phyloP scores from a whole-genome alignment of 2,329 filamentous ascomycete genomes.

The Pseudogymnoascus sp. region DNA sequence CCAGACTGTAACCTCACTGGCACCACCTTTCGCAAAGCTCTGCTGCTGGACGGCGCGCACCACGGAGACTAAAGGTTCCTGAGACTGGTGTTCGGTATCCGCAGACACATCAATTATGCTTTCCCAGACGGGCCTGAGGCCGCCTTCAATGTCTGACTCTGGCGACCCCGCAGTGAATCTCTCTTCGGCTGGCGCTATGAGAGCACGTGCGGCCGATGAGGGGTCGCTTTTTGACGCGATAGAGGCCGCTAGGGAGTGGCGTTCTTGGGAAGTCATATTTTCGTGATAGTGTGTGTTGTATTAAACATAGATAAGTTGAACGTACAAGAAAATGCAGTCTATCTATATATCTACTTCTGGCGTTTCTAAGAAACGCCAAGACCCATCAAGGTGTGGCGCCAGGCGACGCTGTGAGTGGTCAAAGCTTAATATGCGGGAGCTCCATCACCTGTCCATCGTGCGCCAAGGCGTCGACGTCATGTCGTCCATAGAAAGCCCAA shows the following conservation, averaged over 20 bases:
- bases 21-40: conserved; percentile 12
- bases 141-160: conserved; percentile 55
- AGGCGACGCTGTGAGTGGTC: neutral
- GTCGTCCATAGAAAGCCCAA: neutral
- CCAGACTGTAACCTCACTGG: conserved; percentile 17
- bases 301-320: neutral
- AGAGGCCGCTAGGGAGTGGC: neutral
- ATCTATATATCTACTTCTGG: neutral
- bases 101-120: conserved; percentile 20
- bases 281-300: neutral
- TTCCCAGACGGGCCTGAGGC: conserved; percentile 54
- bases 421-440: neutral
- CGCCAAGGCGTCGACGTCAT: conserved; percentile 1
- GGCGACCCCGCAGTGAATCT: conserved; percentile 31
- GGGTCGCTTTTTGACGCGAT: neutral
- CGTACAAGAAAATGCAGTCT: neutral
- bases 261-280: neutral
- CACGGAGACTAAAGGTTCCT: conserved; percentile 20
- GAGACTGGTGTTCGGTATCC: conserved; percentile 17
- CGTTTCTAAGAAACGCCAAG: neutral
- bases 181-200: neutral
- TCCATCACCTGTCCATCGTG: neutral
- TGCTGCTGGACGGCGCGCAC: conserved; percentile 17
- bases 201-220: neutral
- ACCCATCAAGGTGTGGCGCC: neutral